Base-by-base conservation (phyloP, 1,284 basidiomycete species). In the Malassezia sp. region DNA sequence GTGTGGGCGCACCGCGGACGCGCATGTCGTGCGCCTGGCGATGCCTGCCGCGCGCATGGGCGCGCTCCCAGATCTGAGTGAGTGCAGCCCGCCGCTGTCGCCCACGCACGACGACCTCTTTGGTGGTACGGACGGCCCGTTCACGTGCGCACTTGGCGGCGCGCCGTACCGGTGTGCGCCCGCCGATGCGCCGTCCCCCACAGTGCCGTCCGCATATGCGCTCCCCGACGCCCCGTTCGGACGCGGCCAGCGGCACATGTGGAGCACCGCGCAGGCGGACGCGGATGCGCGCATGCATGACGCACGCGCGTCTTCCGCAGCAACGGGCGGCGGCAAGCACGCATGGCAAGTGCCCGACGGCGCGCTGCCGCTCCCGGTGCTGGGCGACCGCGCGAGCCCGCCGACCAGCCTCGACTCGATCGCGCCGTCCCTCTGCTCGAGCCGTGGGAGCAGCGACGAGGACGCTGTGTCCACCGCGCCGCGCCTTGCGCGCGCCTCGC, bases 51-150 rank as follows among this genome's bases (percentile, higher is more conserved):
- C 64, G 5, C 42, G 62, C 15, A 49, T 47, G 0, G 64, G 59
- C 4, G 56, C 27, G 49, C 53, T 26, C 12, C 55, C 24, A 44
- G 49, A 17, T 47, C 52, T 67, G 34, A 64, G 66, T 38, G 54
- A 57, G 20, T 56, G 58, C 38, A 61, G 56, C 20, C 60, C 64
- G 12, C 61, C 64, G 8, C 51, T 66, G 10, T 64, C 63, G 5
- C 63, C 64, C 4, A 55, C 53, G 12, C 47, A 47, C 38, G 58
- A 60, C 23, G 46, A 39, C n/a, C n/a, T n/a, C n/a, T n/a, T n/a
- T n/a, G n/a, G n/a, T 17, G 57, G 52, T 30, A 47, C 56, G 21
- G 53, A 53, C 31, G 46, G 38, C 38, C 48, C 50, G 18, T 53
- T 53, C 24, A 49, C 52, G 15, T n/a, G 42, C 43, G 20, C 48